phyloP scores from a whole-genome alignment of 2,329 filamentous ascomycete genomes.

The Nigrograna mackinnonii region DNA sequence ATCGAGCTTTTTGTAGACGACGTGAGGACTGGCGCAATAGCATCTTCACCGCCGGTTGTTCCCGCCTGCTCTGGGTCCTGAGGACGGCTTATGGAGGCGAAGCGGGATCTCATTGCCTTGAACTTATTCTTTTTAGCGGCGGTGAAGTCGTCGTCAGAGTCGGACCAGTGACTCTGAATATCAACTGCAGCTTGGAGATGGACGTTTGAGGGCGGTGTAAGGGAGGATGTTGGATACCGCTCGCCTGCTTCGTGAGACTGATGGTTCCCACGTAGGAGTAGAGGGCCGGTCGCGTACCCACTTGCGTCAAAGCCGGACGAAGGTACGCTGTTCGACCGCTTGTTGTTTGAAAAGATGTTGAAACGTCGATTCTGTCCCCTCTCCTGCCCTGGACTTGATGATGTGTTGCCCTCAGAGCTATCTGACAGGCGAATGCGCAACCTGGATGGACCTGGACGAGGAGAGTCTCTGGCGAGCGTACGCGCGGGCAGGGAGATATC shows the following conservation, averaged over 20 bases:
- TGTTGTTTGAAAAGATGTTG: conserved; percentile 4
- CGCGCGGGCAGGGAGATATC: conserved; percentile 46
- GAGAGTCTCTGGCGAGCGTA: conserved; percentile 24
- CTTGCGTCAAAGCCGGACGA: conserved; percentile 12
- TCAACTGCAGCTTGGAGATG: conserved; percentile 34
- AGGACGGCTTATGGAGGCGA: too few relatives aligned
- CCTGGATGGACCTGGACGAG: conserved; percentile 32
- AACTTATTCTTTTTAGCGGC: too few relatives aligned
- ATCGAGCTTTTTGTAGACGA: too few relatives aligned
- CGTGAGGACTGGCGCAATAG: too few relatives aligned
- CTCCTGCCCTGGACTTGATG: conserved; percentile 11
- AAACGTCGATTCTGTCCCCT: conserved; percentile 5
- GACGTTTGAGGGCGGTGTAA: conserved; percentile 45
- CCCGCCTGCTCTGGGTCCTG: too few relatives aligned
- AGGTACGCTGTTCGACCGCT: conserved; percentile 4
- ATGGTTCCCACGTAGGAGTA: conserved; percentile 26
- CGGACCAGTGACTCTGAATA: too few relatives aligned
- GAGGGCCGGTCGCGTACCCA: conserved; percentile 13
- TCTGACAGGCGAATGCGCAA: conserved; percentile 32
- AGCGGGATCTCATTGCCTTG: too few relatives aligned
- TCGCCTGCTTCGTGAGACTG: conserved; percentile 47
- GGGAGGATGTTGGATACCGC: conserved; percentile 52
- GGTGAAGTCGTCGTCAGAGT: too few relatives aligned
- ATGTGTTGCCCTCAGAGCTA: conserved; percentile 12
- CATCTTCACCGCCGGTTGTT: too few relatives aligned